Percentiles rank a stretch among this genome's conserved stretches.
phyloP scores from a whole-genome alignment of 1,284 basidiomycete species.

The Papiliotrema nemorosa region DNA sequence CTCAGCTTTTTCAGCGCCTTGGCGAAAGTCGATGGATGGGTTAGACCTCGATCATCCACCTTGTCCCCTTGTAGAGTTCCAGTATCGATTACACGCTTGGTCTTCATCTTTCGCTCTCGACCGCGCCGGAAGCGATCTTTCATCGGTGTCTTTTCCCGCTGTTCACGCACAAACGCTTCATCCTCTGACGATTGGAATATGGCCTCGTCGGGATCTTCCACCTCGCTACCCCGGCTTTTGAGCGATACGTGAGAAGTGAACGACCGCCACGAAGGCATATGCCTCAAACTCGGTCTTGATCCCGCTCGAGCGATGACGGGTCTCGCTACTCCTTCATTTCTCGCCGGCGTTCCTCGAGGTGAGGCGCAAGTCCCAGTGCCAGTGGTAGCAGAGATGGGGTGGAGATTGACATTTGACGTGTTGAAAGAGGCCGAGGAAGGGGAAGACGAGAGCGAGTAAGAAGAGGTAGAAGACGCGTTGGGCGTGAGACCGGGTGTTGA shows the following conservation, averaged over 20 bases:
- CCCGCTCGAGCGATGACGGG: not conserved
- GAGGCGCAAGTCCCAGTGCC: not conserved
- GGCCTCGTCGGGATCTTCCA: not conserved
- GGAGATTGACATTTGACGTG: too few species aligned
- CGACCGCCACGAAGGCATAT: conserved; percentile 18
- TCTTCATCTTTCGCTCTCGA: too few species aligned
- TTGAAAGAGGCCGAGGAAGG: too few species aligned
- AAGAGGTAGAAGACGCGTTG: conserved; percentile 3
- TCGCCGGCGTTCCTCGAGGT: not conserved
- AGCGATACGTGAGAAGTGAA: not conserved
- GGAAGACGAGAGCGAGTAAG: not conserved
- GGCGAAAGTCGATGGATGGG: not conserved
- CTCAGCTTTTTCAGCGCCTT: conserved; percentile 1
- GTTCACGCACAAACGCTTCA: too few species aligned
- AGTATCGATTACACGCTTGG: too few species aligned
- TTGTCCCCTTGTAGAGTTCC: too few species aligned
- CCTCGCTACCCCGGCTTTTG: too few species aligned
- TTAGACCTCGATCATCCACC: too few species aligned
- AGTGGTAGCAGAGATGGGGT: too few species aligned
- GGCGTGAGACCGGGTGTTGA: conserved; percentile 2
- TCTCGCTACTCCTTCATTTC: not conserved
- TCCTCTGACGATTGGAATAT: not conserved
- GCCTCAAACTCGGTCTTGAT: conserved; percentile 6
- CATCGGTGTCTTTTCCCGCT: too few species aligned
- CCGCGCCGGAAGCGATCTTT: too few species aligned